Conservation (phyloP, 2,329 filamentous ascomycete species). For the Diaporthe ilicicola region DNA sequence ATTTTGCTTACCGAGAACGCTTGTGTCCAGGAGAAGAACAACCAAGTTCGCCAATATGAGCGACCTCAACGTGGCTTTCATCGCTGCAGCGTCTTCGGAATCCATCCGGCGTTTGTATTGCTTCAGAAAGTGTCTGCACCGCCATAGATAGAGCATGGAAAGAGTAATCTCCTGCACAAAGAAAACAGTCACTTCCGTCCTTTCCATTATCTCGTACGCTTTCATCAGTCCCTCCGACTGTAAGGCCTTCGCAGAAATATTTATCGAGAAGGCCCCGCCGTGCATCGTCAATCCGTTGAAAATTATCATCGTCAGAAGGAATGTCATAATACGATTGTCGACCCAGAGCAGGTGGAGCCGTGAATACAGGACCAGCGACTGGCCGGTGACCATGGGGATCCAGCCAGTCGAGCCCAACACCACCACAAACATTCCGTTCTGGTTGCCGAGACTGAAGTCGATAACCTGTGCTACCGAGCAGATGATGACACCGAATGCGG, state of each 20-base stretch:
- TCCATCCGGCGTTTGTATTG: slow-evolving; percentile 47
- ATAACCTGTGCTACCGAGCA: slow-evolving; percentile 23
- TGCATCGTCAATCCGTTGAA: slow-evolving; percentile 62
- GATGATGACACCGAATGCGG: slow-evolving; percentile 17
- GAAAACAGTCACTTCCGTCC: slow-evolving; percentile 53
- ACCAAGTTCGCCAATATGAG: slow-evolving; percentile 53
- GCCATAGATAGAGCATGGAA: slow-evolving; percentile 60
- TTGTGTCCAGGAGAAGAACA: slow-evolving; percentile 51
- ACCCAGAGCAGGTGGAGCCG: slow-evolving; percentile 66
- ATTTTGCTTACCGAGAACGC: slow-evolving; percentile 41
- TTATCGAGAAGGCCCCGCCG: slow-evolving; percentile 60
- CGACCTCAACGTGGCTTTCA: slow-evolving; percentile 5
- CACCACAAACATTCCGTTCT: not conserved
- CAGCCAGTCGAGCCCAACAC: slow-evolving; percentile 46
- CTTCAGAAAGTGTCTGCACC: slow-evolving; percentile 57
- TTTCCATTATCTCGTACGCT: slow-evolving; percentile 38
- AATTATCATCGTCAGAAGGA: slow-evolving; percentile 65
- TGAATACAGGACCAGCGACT: slow-evolving; percentile 66
- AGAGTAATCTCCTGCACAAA: slow-evolving; percentile 55
- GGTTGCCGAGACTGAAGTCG: not conserved
- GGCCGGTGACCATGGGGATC: slow-evolving; percentile 66
- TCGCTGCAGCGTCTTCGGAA: slow-evolving; percentile 35
- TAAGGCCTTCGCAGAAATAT: slow-evolving; percentile 35
- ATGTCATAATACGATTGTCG: slow-evolving; percentile 54
- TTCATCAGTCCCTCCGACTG: slow-evolving; percentile 38